Evolutionary conservation across 2,329 filamentous ascomycete species (phyloP), one percentile per base, ranked within the genome.

Genomic region (Venturia aucupariae): DNA sequence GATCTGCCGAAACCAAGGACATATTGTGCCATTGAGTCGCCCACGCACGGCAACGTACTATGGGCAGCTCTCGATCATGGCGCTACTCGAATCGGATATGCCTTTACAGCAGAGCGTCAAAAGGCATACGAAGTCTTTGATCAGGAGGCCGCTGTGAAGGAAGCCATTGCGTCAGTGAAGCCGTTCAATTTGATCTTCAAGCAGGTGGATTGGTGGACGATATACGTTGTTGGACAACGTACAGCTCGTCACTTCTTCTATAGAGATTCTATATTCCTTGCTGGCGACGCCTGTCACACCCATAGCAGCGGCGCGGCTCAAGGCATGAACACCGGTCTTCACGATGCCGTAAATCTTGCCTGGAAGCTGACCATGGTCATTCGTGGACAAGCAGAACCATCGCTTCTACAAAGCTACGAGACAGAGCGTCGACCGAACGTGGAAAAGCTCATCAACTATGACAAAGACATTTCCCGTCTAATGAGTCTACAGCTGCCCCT

Each of bases 261-360:
- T 11, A 57, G 22, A 57, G 51, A n/a, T 15, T 57, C 27, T 22
- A 72, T 78, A 24, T 74, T 85, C 55, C 72, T 86, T 0, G 82
- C 80, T 1, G 83, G 83, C 17, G 84, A 86, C 64, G 82, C 83
- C 6, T 81, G 81, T 1, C 83, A 86, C 66, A 82, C 82, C 15
- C 82, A 85, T 66, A 81, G 76, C 44, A 81, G 81, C 0, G 78
- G 79, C 0, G 83, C 82, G 2, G 84, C 81, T 0, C 82, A 84
- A 68, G 83, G 83, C 0, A 81, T 85, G 80, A 85, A 85, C 68
- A 81, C 81, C 0, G 82, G 82, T 0, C 76, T 85, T 24, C 79
- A 81, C 30, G 82, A 84, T 64, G 78, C 80, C 0, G 74, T 80
- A 38, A 84, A 84, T 64, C 73, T 85, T 0, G 79, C 78, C 27